These are phyloP conservation scores for Gossypium davidsonii DNA, from an alignment of 441 rosid species.

Conservation along the genomic window DNA sequence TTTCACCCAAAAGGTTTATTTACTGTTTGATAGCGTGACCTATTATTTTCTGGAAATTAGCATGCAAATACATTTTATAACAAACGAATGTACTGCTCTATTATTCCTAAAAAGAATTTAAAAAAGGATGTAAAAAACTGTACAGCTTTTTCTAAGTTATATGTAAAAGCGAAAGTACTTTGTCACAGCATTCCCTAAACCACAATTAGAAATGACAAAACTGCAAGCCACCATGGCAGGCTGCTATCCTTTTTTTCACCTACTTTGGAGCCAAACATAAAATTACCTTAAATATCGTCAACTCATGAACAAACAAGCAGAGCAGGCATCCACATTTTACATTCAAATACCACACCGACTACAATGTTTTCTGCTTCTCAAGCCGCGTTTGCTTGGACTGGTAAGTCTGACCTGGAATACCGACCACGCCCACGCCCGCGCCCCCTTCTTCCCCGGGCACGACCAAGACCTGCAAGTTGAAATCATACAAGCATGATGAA, in stretches of 20 bases:
- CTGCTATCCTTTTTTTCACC: background rate
- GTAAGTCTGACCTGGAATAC: background rate
- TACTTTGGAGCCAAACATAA: conserved; percentile 13
- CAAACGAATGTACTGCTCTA: conserved; percentile 12
- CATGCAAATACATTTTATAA: conserved; percentile 4
- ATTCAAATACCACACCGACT: conserved; percentile 8
- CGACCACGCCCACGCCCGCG: conserved; percentile 23
- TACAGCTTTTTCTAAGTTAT: background rate
- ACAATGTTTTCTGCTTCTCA: conserved; percentile 8
- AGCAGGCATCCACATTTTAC: conserved; percentile 25
- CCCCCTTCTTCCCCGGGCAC: conserved; percentile 18
- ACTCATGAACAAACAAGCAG: conserved; percentile 13
- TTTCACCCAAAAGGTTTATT: background rate
- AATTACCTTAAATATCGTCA: conserved; percentile 15
- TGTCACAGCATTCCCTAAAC: conserved; percentile 13
- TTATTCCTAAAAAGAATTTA: background rate
- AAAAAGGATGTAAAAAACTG: background rate
- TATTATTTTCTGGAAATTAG: background rate
- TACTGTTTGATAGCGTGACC: background rate
- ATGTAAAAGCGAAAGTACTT: background rate
- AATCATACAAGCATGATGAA: background rate
- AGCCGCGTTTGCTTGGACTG: conserved; percentile 14
- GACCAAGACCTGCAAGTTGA: conserved; percentile 22
- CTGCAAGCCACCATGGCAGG: conserved; percentile 13
- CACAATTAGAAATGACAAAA: conserved; percentile 16